A percentile compares a stretch with the other conserved stretches of the same genome.
Evolutionary conservation across 345 rosid genomes (phyloP).

Genomic region (Kandelia obovata): DNA sequence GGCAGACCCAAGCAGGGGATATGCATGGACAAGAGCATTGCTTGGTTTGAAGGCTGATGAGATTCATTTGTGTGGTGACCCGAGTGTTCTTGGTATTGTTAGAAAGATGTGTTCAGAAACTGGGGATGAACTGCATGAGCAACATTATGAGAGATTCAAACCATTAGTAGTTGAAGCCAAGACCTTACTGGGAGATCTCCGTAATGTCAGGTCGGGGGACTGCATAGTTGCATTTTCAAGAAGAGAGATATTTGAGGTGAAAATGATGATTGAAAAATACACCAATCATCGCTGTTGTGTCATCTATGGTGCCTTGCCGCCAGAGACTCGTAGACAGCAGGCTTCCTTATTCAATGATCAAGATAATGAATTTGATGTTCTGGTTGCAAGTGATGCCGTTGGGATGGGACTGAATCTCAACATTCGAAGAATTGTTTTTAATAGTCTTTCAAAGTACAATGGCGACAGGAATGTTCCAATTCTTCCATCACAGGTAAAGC

Average conservation of each 20-base stretch:
- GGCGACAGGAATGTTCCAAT: slow-evolving; percentile 83
- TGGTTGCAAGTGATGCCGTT: slow-evolving; percentile 96
- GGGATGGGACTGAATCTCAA: slow-evolving; percentile 97
- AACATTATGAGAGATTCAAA: slow-evolving; percentile 82
- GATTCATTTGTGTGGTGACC: slow-evolving; percentile 95
- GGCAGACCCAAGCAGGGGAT: slow-evolving; percentile 71
- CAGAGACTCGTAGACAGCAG: slow-evolving; percentile 91
- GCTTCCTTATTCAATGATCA: slow-evolving; percentile 84
- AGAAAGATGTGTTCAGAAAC: slow-evolving; percentile 79
- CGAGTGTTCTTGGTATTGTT: slow-evolving; percentile 76
- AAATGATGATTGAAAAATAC: slow-evolving; percentile 79
- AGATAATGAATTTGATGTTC: slow-evolving; percentile 84
- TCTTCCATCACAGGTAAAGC: slow-evolving; percentile 85
- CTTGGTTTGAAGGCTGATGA: slow-evolving; percentile 94
- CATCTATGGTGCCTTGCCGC: slow-evolving; percentile 93
- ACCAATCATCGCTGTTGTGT: slow-evolving; percentile 87
- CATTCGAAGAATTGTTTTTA: slow-evolving; percentile 82
- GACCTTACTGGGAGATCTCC: slow-evolving; percentile 72
- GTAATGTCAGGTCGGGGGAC: slow-evolving; percentile 76
- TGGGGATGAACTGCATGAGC: slow-evolving; percentile 80
- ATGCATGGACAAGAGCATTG: slow-evolving; percentile 88
- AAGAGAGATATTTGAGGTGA: slow-evolving; percentile 91
- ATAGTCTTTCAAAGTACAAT: slow-evolving; percentile 69
- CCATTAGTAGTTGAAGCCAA: slow-evolving; percentile 87
- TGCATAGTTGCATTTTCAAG: slow-evolving; percentile 91